Base-by-base conservation (phyloP, 192 early-diverging fungal species). In the Backusella mclennaniae region DNA sequence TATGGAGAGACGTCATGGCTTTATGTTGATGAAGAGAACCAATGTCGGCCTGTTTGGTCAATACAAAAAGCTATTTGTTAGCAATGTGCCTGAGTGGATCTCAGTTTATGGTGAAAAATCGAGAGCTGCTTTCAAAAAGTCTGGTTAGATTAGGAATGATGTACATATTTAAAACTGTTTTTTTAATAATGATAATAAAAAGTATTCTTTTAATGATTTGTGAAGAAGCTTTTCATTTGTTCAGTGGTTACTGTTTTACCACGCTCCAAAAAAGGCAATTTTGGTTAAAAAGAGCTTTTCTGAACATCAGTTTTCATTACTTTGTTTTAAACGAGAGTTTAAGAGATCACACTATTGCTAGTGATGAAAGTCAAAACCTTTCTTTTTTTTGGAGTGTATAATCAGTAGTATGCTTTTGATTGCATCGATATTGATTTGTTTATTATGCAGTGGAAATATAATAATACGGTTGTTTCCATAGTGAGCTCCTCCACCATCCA, bases 81-180 rank as follows among this genome's bases (percentile, higher is more conserved):
- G 73, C 35, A 74, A 75, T 53, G 78, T 79, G 2, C 21, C 53
- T 23, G 73, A 79, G 23, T 79, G 78, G 78, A 67, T 75, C 14
- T 68, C 74, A 19, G 42, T 49, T 21, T 68, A 76, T 38, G 75
- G 42, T 49, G 71, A 78, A 23, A 66, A 78, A 7, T 52, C 72
- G 17, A 73, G 70, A 68, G 46, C 73, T 26, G 71, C 41, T 17
- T 73, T 78, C 23, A 23, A 67, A 11, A 67, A 67, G 36, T 69
- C 68, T 63, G 26, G 56, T 29, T 63, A 63, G 12, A 63, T 14
- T 12, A 14, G 23, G 26, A 12, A 59, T 23, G 53, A 29, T 63
- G 26, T 63, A 29, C 4, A 63, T 29, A 29, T 59, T 63, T 29
- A 63, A 63, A 29, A 26, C 6, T 63, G 26, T 9, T 29, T 29